These are phyloP conservation scores for Citrus unshiu DNA, from an alignment of 345 rosid genomes.

Conservation along the genomic window DNA sequence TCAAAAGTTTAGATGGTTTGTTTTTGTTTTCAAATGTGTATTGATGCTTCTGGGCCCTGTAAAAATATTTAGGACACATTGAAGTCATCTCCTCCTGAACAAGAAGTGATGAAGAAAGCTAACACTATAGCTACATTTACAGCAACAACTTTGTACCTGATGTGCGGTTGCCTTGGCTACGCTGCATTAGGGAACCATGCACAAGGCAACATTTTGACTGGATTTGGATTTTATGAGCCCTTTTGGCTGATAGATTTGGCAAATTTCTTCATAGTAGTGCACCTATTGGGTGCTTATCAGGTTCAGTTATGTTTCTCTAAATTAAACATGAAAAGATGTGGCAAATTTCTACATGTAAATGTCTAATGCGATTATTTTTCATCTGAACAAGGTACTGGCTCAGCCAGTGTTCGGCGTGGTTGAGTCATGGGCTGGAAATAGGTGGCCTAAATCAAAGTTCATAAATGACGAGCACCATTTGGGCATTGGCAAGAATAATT, in stretches of 20 bases:
- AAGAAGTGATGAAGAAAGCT: slow-evolving; percentile 50
- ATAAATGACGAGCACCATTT: neutral
- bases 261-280: slow-evolving; percentile 14
- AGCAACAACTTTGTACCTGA: slow-evolving; percentile 44
- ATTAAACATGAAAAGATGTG: neutral
- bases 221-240: slow-evolving; percentile 19
- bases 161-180: slow-evolving; percentile 7
- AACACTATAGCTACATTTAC: slow-evolving; percentile 28
- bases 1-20: neutral
- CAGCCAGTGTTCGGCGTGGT: slow-evolving; percentile 21
- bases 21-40: neutral
- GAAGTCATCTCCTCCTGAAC: slow-evolving; percentile 49
- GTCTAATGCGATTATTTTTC: neutral
- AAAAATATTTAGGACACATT: slow-evolving; percentile 36
- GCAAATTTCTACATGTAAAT: neutral
- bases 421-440: slow-evolving; percentile 19
- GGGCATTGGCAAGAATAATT: neutral
- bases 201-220: slow-evolving; percentile 18
- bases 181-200: slow-evolving; percentile 17
- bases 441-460: slow-evolving; percentile 21
- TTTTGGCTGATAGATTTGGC: slow-evolving; percentile 20
- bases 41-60: neutral
- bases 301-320: neutral
- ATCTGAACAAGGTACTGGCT: slow-evolving; percentile 12
- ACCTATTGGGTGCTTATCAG: slow-evolving; percentile 20